phyloP scores from a whole-genome alignment of 352 stramenopile species.

The Phytophthora palmivora region DNA sequence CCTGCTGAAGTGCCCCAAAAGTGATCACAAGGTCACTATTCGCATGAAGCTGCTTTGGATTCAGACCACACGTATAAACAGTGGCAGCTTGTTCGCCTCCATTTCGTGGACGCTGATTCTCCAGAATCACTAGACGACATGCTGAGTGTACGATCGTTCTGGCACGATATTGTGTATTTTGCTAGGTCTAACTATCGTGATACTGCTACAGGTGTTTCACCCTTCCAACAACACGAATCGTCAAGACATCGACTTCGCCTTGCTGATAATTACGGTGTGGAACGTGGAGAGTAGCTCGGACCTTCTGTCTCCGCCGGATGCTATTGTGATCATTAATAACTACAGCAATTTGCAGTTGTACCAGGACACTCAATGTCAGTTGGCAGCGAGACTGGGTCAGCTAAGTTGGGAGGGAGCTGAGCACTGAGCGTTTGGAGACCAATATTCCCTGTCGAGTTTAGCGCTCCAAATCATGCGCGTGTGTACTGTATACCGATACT shows the following conservation, averaged over 20 bases:
- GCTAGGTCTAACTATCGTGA: no score
- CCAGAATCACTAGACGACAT: conserved; percentile 6
- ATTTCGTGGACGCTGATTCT: conserved; percentile 1
- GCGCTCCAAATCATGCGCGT: no score
- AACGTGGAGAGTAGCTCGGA: conserved; percentile 3
- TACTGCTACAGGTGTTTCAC: no score
- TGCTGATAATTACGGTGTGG: not conserved
- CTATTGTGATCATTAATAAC: not conserved
- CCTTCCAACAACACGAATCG: not conserved
- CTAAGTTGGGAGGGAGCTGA: not conserved
- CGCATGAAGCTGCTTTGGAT: conserved; percentile 7
- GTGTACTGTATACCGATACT: no score
- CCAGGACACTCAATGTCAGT: not conserved
- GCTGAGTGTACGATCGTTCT: not conserved
- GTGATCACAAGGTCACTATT: not conserved
- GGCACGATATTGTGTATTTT: no score
- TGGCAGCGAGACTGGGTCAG: not conserved
- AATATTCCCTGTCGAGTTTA: no score
- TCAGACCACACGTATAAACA: not conserved
- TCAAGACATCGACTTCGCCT: not conserved
- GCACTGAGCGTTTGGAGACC: no score
- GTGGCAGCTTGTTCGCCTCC: conserved; percentile 2
- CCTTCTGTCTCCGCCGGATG: not conserved
- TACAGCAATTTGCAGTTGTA: conserved; percentile 3
- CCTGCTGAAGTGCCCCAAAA: no score